Base-by-base conservation (phyloP, 805 yeast species). In the Metschnikowia similis region DNA sequence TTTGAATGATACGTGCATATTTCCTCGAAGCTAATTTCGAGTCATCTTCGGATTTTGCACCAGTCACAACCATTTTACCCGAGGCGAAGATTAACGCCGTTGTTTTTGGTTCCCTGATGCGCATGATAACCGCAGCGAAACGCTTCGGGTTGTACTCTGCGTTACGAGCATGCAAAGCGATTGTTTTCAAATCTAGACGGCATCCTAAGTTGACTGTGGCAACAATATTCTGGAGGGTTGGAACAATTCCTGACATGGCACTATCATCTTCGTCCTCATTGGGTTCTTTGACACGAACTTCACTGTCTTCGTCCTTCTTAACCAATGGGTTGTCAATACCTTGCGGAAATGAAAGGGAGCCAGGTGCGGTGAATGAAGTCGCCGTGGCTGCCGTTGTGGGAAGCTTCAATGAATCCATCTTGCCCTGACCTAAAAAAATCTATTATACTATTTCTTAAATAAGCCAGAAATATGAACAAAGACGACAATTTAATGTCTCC, bases 11-110 rank as follows among this genome's bases (percentile, higher is more conserved):
- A 76, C 99, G 84, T 1, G 99, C 99, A 63, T 94, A 94, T 68
- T 94, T 94, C 73, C 99, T 83, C 17, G 97, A 89, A 1, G 99
- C 99, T 57, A 94, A 79, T 69, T 94, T 94, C n/a, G 97, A 89
- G 66, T 94, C 98, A 66, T 94, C 98, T 69, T 94, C 99, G 35
- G 96, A 87, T 70, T 94, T 94, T 26, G 99, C 99, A 81, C 99
- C 99, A 30, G 98, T 94, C 13, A 94, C 99, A 59, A 94, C 99
- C 99, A 94, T 94, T 70, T 94, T 94, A 63, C 99, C 99, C 2
- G 97, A 90, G 1, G 99, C 99, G 69, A 94, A 94, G 57, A 94
- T 94, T 59, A 94, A 77, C 0, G 99, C 98, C 2, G 99, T 94
- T 1, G 99, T 94, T 69, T 94, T 94, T 14, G 99, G 99, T 68